A percentile compares a stretch with the other conserved stretches of the same genome.
Conservation (phyloP, 108 stramenopile species). For the Skeletonema menzelii region DNA sequence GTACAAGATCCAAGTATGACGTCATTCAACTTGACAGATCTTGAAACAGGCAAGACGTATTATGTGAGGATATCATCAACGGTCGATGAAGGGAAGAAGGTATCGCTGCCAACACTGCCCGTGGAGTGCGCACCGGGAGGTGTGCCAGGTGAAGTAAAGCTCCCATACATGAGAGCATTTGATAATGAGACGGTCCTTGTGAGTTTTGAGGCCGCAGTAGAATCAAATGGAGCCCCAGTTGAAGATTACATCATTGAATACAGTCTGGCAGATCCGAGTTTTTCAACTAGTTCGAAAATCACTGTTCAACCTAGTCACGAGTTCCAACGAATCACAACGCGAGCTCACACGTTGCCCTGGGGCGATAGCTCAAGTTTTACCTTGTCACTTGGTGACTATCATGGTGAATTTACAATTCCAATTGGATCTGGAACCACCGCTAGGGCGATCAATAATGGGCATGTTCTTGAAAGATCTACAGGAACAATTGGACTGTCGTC, state of each 20-base stretch:
- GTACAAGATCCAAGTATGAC: slow-evolving; percentile 29
- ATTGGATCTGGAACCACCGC: slow-evolving; percentile 39
- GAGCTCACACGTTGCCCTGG: slow-evolving; percentile 65
- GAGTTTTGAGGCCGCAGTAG: slow-evolving; percentile 43
- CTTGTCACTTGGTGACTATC: slow-evolving; percentile 62
- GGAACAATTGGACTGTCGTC: slow-evolving; percentile 35
- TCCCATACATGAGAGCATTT: slow-evolving; percentile 35
- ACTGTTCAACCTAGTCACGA: slow-evolving; percentile 24
- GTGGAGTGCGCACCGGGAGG: slow-evolving; percentile 37
- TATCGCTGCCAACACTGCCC: slow-evolving; percentile 16
- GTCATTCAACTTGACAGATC: slow-evolving; percentile 25
- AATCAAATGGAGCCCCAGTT: slow-evolving; percentile 50
- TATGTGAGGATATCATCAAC: slow-evolving; percentile 51
- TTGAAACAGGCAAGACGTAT: slow-evolving; percentile 51
- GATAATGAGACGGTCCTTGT: slow-evolving; percentile 41
- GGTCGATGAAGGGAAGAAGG: slow-evolving; percentile 47
- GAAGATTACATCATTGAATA: slow-evolving; percentile 52
- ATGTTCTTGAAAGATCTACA: slow-evolving; percentile 31
- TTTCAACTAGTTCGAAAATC: slow-evolving; percentile 32
- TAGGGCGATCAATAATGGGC: slow-evolving; percentile 14
- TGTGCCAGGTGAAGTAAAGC: slow-evolving; percentile 26
- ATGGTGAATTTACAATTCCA: slow-evolving; percentile 53
- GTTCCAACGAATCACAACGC: slow-evolving; percentile 58
- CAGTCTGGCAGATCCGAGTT: slow-evolving; percentile 41
- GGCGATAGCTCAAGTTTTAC: slow-evolving; percentile 48